A percentile compares a stretch with the other conserved stretches of the same genome.
Evolutionary conservation across 2,329 filamentous ascomycete species (phyloP).

Genomic region (Camillea tinctor): DNA sequence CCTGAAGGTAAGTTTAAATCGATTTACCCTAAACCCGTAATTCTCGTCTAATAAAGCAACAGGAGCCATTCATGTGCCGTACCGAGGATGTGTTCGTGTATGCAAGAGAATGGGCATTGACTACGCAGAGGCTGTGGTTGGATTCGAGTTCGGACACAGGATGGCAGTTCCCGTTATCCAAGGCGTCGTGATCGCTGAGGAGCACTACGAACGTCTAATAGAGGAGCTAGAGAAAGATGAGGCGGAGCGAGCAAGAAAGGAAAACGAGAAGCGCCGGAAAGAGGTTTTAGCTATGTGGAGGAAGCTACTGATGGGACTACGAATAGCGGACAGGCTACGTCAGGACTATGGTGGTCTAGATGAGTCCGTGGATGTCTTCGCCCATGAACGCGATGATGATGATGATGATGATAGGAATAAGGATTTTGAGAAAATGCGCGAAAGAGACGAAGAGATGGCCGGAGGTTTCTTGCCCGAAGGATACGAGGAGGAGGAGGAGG

Average conservation of each 20-base stretch:
- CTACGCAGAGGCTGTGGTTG: slow-evolving; percentile 90
- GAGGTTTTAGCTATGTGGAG: slow-evolving; percentile 75
- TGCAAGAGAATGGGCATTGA: slow-evolving; percentile 85
- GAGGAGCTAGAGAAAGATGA: slow-evolving; percentile 79
- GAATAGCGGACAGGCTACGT: slow-evolving; percentile 74
- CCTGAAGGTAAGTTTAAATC: slow-evolving; percentile 49
- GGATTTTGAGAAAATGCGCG: slow-evolving; percentile 19
- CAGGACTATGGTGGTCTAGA: slow-evolving; percentile 70
- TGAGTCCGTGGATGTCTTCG: slow-evolving; percentile 53
- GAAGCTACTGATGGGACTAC: slow-evolving; percentile 80
- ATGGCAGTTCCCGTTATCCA: slow-evolving; percentile 91
- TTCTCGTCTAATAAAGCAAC: slow-evolving; percentile 7
- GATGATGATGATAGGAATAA: slow-evolving; percentile 25
- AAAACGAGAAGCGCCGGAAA: slow-evolving; percentile 79
- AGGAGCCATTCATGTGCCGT: slow-evolving; percentile 81
- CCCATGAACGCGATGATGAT: slow-evolving; percentile 43
- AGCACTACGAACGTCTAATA: slow-evolving; percentile 71
- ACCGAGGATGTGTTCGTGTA: slow-evolving; percentile 71
- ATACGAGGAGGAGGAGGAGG: slow-evolving; percentile 25
- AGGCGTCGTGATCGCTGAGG: slow-evolving; percentile 83
- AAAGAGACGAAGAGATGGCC: slow-evolving; percentile 50
- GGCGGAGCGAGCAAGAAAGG: slow-evolving; percentile 71
- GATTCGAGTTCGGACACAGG: slow-evolving; percentile 93
- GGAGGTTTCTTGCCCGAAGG: slow-evolving; percentile 56
- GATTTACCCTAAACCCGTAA: not conserved